phyloP scores from a whole-genome alignment of 345 rosid genomes.

The Corchorus olitorius region DNA sequence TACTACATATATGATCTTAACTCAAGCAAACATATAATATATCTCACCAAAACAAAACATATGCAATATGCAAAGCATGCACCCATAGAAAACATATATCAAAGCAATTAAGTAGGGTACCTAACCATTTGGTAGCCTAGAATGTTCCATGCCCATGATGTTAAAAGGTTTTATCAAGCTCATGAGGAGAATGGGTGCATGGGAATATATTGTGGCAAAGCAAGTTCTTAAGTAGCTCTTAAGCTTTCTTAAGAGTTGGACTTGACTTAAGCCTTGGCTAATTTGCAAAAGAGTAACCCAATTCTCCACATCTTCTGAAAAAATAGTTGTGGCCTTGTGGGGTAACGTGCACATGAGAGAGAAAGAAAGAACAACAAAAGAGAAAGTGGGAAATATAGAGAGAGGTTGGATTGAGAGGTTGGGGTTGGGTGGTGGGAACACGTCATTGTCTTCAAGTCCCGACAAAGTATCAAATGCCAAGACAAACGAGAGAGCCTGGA shows the following conservation, averaged over 20 bases:
- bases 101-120: neutral
- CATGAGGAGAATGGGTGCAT: neutral
- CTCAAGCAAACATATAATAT: neutral
- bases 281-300: neutral
- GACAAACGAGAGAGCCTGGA: neutral
- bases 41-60: neutral
- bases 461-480: constrained; percentile 35
- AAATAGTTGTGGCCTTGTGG: neutral
- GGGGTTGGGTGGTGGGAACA: constrained; percentile 17
- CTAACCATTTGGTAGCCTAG: neutral
- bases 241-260: constrained; percentile 13
- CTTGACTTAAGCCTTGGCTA: neutral
- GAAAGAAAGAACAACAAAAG: neutral
- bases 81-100: neutral
- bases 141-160: neutral
- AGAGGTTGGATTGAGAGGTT: neutral
- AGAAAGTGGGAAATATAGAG: neutral
- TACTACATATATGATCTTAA: too few species aligned
- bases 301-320: neutral
- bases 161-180: neutral
- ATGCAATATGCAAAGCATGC: too few species aligned
- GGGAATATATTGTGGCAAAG: neutral
- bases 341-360: constrained; percentile 18
- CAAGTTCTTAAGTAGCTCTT: too few species aligned
- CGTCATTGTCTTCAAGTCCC: constrained; percentile 42